These are phyloP conservation scores for Boletus eberwhitei DNA, from an alignment of 768 basidiomycete species.

Conservation along the genomic window DNA sequence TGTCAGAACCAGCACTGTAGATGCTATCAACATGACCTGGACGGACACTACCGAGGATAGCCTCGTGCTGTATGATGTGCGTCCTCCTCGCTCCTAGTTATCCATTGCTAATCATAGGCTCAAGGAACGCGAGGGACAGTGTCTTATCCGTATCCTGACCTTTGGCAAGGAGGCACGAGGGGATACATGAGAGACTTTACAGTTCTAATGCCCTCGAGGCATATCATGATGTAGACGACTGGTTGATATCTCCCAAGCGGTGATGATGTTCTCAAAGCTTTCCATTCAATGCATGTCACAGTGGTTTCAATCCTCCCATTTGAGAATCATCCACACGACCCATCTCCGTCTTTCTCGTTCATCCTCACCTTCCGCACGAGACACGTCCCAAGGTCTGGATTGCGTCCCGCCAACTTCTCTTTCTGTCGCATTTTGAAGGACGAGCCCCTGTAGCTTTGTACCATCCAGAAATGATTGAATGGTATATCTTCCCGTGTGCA, in stretches of 20 bases:
- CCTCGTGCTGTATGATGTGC: slow-evolving; percentile 52
- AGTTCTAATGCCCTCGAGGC: background rate
- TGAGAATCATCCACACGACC: slow-evolving; percentile 65
- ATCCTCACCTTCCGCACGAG: slow-evolving; percentile 51
- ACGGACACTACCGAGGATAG: slow-evolving; percentile 60
- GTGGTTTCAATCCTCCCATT: slow-evolving; percentile 39
- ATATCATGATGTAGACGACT: background rate
- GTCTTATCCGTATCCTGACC: slow-evolving; percentile 30
- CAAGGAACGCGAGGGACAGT: slow-evolving; percentile 34
- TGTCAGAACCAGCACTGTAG: slow-evolving; percentile 39
- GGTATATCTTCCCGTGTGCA: slow-evolving; percentile 76
- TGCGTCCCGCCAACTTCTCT: slow-evolving; percentile 40
- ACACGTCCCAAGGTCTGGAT: slow-evolving; percentile 50
- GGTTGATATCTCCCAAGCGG: background rate
- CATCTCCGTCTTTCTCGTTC: slow-evolving; percentile 68
- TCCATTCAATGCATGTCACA: background rate
- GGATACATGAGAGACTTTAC: slow-evolving; percentile 7
- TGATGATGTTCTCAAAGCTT: background rate
- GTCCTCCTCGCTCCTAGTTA: slow-evolving; percentile 16
- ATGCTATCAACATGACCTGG: slow-evolving; percentile 45
- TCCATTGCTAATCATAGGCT: background rate
- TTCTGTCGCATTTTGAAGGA: slow-evolving; percentile 45
- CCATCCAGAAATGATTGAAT: slow-evolving; percentile 55
- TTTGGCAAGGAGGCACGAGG: slow-evolving; percentile 26
- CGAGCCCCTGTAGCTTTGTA: slow-evolving; percentile 38